Conservation (phyloP, 768 basidiomycete species). For the Xerocomus potaroensis region DNA sequence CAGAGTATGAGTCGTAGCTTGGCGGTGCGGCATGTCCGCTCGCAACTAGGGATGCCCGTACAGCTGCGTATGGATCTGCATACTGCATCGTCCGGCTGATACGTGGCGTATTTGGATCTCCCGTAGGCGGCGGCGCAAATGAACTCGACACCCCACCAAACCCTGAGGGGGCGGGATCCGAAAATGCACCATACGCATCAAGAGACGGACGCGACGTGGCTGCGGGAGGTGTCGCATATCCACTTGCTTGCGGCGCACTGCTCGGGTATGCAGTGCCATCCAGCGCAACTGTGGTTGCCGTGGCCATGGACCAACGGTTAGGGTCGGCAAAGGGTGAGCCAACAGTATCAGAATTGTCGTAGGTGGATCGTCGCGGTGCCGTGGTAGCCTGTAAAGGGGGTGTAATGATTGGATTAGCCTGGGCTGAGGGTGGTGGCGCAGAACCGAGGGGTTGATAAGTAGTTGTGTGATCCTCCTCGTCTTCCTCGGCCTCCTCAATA, state of each 20-base stretch:
- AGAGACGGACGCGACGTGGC: constrained; percentile 59
- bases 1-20: constrained; percentile 52
- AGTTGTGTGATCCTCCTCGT: constrained; percentile 48
- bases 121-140: constrained; percentile 31
- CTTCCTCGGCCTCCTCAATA: constrained; percentile 46
- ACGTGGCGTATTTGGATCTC: constrained; percentile 37
- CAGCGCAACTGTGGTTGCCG: constrained; percentile 23
- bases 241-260: constrained; percentile 19
- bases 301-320: constrained; percentile 43
- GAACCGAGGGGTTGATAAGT: constrained; percentile 45
- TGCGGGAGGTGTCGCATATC: constrained; percentile 30
- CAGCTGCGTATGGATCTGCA: constrained; percentile 83
- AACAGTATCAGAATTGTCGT: constrained; percentile 20
- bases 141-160: constrained; percentile 46
- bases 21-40: constrained; percentile 37
- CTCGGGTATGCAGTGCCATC: constrained; percentile 23
- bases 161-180: constrained; percentile 78
- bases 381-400: constrained; percentile 6
- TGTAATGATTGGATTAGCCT: constrained; percentile 20
- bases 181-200: constrained; percentile 89
- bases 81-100: constrained; percentile 93
- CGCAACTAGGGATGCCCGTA: constrained; percentile 53
- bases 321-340: constrained; percentile 49
- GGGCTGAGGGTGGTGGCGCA: constrained; percentile 29
- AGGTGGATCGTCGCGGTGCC: constrained; percentile 21